Percentiles rank a stretch among this genome's conserved stretches.
Conservation (phyloP, 805 yeast genomes). For the Phaffomyces opuntiae region DNA sequence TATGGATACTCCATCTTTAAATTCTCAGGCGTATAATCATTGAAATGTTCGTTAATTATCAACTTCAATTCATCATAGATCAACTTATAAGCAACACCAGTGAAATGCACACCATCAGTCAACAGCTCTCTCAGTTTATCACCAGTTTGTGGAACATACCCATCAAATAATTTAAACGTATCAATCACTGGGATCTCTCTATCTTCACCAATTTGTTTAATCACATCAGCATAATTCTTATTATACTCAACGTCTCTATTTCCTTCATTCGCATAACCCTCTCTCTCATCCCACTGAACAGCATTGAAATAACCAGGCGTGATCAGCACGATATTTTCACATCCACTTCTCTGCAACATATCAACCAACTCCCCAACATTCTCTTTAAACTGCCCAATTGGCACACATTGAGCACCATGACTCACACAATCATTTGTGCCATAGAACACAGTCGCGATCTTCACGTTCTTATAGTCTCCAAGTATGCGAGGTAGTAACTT, state of each 20-base stretch:
- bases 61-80: slow-evolving; percentile 37
- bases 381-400: slow-evolving; percentile 37
- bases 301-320: slow-evolving; percentile 56
- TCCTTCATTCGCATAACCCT: slow-evolving; percentile 25
- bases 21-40: slow-evolving; percentile 35
- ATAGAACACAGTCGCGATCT: slow-evolving; percentile 52
- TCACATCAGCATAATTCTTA: slow-evolving; percentile 43
- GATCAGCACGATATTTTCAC: slow-evolving; percentile 47
- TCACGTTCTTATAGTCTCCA: slow-evolving; percentile 39
- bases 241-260: slow-evolving; percentile 41
- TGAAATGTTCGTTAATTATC: slow-evolving; percentile 38
- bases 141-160: slow-evolving; percentile 23
- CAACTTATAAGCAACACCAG: slow-evolving; percentile 45
- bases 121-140: slow-evolving; percentile 34
- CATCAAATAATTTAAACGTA: slow-evolving; percentile 38
- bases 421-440: slow-evolving; percentile 74
- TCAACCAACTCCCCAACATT: slow-evolving; percentile 42
- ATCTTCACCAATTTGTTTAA: slow-evolving; percentile 37
- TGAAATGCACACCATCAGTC: slow-evolving; percentile 55
- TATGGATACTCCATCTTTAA: slow-evolving; percentile 30
- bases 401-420: slow-evolving; percentile 42
- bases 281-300: slow-evolving; percentile 31
- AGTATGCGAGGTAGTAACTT: slow-evolving; percentile 45
- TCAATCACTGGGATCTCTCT: slow-evolving; percentile 53
- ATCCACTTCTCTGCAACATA: slow-evolving; percentile 29